Base-by-base conservation (phyloP, 768 basidiomycete genomes). In the Harrya chromipes region DNA sequence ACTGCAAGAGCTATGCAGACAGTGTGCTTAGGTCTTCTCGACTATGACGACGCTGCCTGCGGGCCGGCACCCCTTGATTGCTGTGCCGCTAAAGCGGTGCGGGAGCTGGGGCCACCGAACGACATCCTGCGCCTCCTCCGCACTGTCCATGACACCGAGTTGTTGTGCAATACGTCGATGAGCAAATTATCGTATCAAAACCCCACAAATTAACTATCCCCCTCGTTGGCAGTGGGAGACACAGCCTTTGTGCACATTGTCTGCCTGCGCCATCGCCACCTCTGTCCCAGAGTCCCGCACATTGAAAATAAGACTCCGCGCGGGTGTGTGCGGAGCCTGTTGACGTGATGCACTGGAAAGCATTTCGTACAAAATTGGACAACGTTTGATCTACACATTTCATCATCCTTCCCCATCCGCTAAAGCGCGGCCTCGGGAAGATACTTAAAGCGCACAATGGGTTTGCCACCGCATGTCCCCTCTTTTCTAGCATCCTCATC, bases 301-400 rank as follows among this genome's bases (percentile, higher is more conserved):
- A 17, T 35, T 4, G 21, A 17, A 29, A 35, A 60, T 53, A 20
- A 39, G n/a, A 49, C 58, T 57, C 49, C 54, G 51, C 51, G 39
- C 19, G 4, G 29, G 16, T 21, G 19, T 31, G 12, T 7, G 12
- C 39, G 21, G 53, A 20, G 43, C 33, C 6, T 33, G 46, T 47
- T 57, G 23, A 63, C 58, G 63, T 59, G 46, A 54, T 61, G 40
- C 64, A 68, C 66, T 62, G 63, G 64, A 66, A 55, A 55, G 52
- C 13, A 23, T 54, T 53, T 49, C 50, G 37, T 51, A 40, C 61
- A 33, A 58, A 64, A 58, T 43, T 40, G 41, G 55, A 23, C 52
- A 27, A 34, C 39, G 19, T 50, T 45, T 46, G 55, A 64, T 60
- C 44, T 43, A 26, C 46, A 7, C 49, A 58, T 63, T 51, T 42